phyloP scores from a whole-genome alignment of 108 stramenopile genomes.

The Cylindrotheca fusiformis region DNA sequence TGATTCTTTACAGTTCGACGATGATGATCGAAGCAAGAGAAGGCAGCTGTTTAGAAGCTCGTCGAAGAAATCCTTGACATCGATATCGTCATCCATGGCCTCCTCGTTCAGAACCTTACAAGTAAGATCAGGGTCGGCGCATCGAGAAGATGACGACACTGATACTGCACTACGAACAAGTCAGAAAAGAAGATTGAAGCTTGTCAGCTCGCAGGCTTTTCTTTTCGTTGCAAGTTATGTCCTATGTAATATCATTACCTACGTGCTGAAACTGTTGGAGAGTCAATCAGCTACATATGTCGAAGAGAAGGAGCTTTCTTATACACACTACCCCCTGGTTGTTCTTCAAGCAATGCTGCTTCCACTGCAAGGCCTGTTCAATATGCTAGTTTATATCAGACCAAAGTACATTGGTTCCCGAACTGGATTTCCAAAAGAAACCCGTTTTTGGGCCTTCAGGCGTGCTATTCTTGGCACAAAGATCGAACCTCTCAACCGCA shows the following conservation, averaged over 20 bases:
- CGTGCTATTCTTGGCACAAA: not conserved
- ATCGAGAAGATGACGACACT: not conserved
- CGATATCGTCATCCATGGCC: not conserved
- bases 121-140: no score
- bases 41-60: no score
- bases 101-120: not conserved
- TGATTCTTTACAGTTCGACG: not conserved
- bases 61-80: not conserved
- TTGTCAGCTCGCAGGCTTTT: constrained; percentile 9
- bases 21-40: no score
- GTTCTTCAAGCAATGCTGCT: constrained; percentile 41
- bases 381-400: constrained; percentile 43
- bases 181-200: constrained; percentile 6
- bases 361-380: constrained; percentile 61
- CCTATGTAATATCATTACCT: constrained; percentile 7
- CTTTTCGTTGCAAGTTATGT: constrained; percentile 11
- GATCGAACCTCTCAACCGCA: not conserved
- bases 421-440: constrained; percentile 5
- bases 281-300: constrained; percentile 1
- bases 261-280: constrained; percentile 9
- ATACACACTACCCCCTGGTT: constrained; percentile 17
- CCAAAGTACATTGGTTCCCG: constrained; percentile 42
- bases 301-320: not conserved
- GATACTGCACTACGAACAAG: not conserved
- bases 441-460: not conserved